Evolutionary conservation across 2,329 filamentous ascomycete genomes (phyloP).

Genomic region (Pseudocercospora cruenta): DNA sequence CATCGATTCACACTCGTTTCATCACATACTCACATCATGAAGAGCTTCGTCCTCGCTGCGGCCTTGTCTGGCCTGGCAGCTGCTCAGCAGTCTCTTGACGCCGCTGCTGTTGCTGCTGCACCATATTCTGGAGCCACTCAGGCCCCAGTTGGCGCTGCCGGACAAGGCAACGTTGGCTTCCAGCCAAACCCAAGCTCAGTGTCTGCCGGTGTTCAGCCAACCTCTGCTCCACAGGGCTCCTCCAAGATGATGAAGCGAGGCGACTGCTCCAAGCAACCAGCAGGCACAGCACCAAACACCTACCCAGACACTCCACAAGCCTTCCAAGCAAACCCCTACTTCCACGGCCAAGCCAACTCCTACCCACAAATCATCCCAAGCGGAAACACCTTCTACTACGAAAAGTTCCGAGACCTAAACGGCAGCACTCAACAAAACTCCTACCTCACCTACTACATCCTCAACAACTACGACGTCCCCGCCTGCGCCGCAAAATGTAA

Average conservation of each 20-base stretch:
- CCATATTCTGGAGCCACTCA: conserved; percentile 23
- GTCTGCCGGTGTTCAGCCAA: conserved; percentile 23
- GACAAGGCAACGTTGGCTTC: conserved; percentile 23
- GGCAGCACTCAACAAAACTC: conserved; percentile 30
- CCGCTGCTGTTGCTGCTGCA: conserved; percentile 28
- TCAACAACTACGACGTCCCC: conserved; percentile 29
- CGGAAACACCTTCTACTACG: conserved; percentile 23
- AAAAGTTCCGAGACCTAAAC: conserved; percentile 32
- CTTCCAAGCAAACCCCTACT: conserved; percentile 32
- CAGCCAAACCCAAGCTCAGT: conserved; percentile 22
- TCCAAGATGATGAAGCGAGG: conserved; percentile 31
- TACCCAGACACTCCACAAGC: conserved; percentile 32
- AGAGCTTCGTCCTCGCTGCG: conserved; percentile 25
- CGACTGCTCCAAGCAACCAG: conserved; percentile 43
- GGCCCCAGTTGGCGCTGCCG: conserved; percentile 27
- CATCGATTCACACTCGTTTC: conserved; percentile 1
- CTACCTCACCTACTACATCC: conserved; percentile 33
- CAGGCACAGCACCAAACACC: conserved; percentile 38
- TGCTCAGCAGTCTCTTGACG: conserved; percentile 33
- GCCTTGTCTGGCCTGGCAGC: conserved; percentile 29
- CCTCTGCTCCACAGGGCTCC: conserved; percentile 19
- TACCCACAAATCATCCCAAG: conserved; percentile 17
- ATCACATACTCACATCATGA: conserved; percentile 16
- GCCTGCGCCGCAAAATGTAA: conserved; percentile 32
- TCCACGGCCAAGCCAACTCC: conserved; percentile 27